Base-by-base conservation (phyloP, 2,329 filamentous ascomycete species). In the Raffaelea deltoideospora region DNA sequence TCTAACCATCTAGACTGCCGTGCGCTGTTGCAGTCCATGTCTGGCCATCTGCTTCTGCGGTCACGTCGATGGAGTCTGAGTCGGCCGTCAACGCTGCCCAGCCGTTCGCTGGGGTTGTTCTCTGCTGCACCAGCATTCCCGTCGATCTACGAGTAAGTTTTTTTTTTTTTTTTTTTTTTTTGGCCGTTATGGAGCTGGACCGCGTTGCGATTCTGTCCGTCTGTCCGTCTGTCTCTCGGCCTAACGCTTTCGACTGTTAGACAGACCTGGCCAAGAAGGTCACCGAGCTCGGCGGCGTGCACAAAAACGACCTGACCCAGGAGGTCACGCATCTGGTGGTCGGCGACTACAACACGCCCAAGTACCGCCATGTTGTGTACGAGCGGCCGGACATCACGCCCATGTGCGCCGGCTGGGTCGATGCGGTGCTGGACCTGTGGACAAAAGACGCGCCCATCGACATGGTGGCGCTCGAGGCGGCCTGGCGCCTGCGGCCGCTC, bases 281-380 rank as follows among this genome's bases (percentile, higher is more conserved):
- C 15, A 58, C 65, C 44, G 75, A 94, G 52, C 85, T 98, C 65
- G 90, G 90, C 45, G 90, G 87, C 35, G 58, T 71, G 41, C 82
- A 93, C 65, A 86, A 82, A 49, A 80, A 86, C 56, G 87, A 98
- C 55, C 73, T 98, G 31, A 96, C 87, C n/a, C 83, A 82, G 39
- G 85, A 95, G 55, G 85, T 93, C 33, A 96, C 90, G 5, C 90
- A 98, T 61, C 75, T 98, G 33, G 72, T 98, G 44, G 84, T 94
- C 43, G 90, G 87, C 54, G 78, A 82, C 49, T 81, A 85, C 50
- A 74, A 88, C 53, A 96, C 88, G 1, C 75, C 81, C 34, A 98
- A 98, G 57, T 98, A 98, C 59, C 80, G 78, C 55, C 94, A 93
- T 64, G 88, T 96, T 50, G 90, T 88, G 37, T 83, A 79, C 52